Conservation (phyloP, 257 asterid species). For the Rhazya stricta region DNA sequence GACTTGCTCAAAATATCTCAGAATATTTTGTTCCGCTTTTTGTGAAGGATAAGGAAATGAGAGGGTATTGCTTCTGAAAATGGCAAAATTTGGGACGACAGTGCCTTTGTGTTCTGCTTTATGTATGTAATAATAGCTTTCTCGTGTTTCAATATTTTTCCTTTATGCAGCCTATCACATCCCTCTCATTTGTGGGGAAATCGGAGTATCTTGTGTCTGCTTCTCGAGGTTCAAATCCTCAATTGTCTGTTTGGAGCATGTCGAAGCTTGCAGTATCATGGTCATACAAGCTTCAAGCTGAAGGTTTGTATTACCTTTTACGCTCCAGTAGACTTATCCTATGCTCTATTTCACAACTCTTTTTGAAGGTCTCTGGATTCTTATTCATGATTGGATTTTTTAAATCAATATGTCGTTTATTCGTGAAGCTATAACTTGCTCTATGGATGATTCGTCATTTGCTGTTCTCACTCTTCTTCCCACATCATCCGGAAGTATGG, state of each 20-base stretch:
- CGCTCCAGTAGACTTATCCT: not conserved
- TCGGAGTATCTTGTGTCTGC: conserved; percentile 72
- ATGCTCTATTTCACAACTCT: not conserved
- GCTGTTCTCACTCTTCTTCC: conserved; percentile 67
- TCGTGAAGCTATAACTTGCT: conserved; percentile 68
- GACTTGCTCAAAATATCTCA: not conserved
- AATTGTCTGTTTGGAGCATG: conserved; percentile 70
- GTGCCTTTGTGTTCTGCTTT: not conserved
- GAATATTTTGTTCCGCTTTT: too few relatives aligned
- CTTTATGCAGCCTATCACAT: conserved; percentile 50
- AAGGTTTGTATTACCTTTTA: conserved; percentile 44
- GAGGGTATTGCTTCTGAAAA: not conserved
- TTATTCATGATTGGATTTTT: not conserved
- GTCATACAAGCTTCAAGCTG: conserved; percentile 75
- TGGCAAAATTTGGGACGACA: not conserved
- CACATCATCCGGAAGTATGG: conserved; percentile 19
- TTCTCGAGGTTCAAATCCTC: conserved; percentile 63
- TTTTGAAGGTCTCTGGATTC: not conserved
- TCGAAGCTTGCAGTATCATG: conserved; percentile 52
- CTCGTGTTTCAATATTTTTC: conserved; percentile 17
- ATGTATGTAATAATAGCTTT: not conserved
- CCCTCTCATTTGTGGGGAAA: conserved; percentile 73
- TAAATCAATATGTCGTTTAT: conserved; percentile 18
- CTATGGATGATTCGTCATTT: conserved; percentile 52
- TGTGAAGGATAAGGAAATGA: not conserved